phyloP scores from a whole-genome alignment of 2,329 filamentous ascomycete species.

The Alternaria atra region DNA sequence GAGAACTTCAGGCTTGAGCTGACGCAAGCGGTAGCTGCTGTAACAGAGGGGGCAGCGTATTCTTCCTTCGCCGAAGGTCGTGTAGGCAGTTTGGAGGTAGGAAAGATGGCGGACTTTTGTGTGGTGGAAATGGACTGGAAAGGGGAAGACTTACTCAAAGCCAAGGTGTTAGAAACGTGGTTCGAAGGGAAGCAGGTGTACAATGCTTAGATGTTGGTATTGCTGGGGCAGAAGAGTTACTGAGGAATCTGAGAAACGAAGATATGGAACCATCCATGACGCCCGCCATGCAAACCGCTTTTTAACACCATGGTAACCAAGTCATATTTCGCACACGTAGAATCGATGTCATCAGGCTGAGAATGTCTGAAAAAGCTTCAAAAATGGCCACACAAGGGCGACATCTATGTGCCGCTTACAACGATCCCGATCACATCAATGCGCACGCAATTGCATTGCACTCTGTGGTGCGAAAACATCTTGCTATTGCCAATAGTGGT shows the following conservation, averaged over 20 bases:
- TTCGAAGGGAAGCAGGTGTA: slow-evolving; percentile 55
- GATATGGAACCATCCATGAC: neutral
- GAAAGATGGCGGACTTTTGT: slow-evolving; percentile 67
- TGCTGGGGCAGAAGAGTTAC: neutral
- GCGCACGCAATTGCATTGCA: neutral
- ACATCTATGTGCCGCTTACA: neutral
- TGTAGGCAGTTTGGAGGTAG: slow-evolving; percentile 62
- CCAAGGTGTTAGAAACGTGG: slow-evolving; percentile 63
- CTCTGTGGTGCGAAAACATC: neutral
- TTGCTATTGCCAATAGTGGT: neutral
- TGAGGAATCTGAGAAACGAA: neutral
- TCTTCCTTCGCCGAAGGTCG: slow-evolving; percentile 66
- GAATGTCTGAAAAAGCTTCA: neutral
- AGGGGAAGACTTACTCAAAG: slow-evolving; percentile 57
- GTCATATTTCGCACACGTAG: neutral
- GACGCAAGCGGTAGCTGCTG: slow-evolving; percentile 63
- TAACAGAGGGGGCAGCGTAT: slow-evolving; percentile 65
- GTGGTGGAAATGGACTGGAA: slow-evolving; percentile 63
- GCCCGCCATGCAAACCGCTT: neutral
- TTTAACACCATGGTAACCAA: neutral
- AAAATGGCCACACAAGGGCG: neutral
- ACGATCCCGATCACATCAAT: neutral
- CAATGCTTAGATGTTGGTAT: slow-evolving; percentile 3
- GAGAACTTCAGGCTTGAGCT: slow-evolving; percentile 63
- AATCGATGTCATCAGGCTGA: neutral